phyloP scores from a whole-genome alignment of 1,284 basidiomycete species.

The Cryptococcus sp. region DNA sequence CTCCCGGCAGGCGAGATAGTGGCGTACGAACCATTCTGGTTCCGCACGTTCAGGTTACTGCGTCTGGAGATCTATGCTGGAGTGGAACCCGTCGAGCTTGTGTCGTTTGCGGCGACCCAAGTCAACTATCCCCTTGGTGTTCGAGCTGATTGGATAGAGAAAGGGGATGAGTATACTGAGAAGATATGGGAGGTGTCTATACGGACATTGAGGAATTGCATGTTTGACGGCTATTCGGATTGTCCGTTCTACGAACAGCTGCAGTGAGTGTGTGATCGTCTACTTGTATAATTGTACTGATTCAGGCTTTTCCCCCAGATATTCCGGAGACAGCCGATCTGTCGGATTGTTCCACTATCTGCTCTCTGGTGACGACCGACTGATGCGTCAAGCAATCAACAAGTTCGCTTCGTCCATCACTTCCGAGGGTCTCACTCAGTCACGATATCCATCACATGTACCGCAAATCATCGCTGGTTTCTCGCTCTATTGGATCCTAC shows the following conservation, averaged over 20 bases:
- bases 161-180: conserved; percentile 13
- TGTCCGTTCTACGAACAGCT: conserved; percentile 42
- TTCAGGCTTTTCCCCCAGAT: conserved; percentile 10
- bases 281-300: not conserved
- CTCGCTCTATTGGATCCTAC: conserved; percentile 31
- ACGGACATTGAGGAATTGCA: conserved; percentile 37
- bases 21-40: conserved; percentile 39
- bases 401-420: conserved; percentile 30
- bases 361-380: conserved; percentile 32
- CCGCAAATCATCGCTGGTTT: conserved; percentile 37
- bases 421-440: conserved; percentile 32
- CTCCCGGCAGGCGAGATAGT: conserved; percentile 10
- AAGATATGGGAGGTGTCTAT: conserved; percentile 33
- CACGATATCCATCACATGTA: conserved; percentile 32
- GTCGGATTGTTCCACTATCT: conserved; percentile 35
- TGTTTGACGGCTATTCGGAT: conserved; percentile 40
- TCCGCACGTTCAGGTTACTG: conserved; percentile 30
- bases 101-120: conserved; percentile 25
- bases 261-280: conserved; percentile 17
- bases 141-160: conserved; percentile 28
- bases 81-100: conserved; percentile 6
- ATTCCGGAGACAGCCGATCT: conserved; percentile 33
- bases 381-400: conserved; percentile 31
- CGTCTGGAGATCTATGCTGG: conserved; percentile 17
- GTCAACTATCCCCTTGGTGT: conserved; percentile 33